Base-by-base conservation (phyloP, 768 basidiomycete species). In the Harrya chromipes region DNA sequence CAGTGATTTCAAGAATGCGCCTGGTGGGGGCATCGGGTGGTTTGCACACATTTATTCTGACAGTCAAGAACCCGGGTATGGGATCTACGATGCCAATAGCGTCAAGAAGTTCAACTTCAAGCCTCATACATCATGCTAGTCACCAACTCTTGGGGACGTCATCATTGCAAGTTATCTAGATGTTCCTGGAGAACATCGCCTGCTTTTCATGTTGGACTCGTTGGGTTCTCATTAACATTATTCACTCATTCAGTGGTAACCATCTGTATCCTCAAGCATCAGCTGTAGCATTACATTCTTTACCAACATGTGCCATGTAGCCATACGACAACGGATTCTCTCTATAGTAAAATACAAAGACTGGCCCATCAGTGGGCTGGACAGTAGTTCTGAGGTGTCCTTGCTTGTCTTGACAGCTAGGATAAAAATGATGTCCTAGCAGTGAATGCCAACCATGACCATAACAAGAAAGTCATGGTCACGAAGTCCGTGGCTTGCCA, bases 21-120 rank as follows among this genome's bases (percentile, higher is more conserved):
- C 67, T 24, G 77, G 77, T 3, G 85, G 85, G 19, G 85, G 85
- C 20, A 70, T 89, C 31, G 85, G 87, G 11, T 90, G 87, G 88
- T 90, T 90, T 57, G 85, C 84, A 23, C 88, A 90, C 61, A 82
- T 89, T 46, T 89, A 88, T 59, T 81, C 82, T 2, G 88, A 88
- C 59, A 51, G 66, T 52, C 76, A 81, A 65, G 76, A 75, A 44
- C 81, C 83, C 16, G 87, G 87, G 11, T 90, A 90, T 58, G 87
- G 87, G 6, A 78, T 89, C 45, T 84, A 84, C 58, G 66, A 75
- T 27, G 53, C 36, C 0, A 64, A 70, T 26, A 80, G 81, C 19
- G 59, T 63, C 19, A 55, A 75, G 53, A 87, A 89, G 68, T 85
- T 88, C 60, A 66, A 71, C 6, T 87, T 88, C 62, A 69, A 66